Evolutionary conservation across 2,329 filamentous ascomycete genomes (phyloP).

Genomic region (Hypoxylon rubiginosum): DNA sequence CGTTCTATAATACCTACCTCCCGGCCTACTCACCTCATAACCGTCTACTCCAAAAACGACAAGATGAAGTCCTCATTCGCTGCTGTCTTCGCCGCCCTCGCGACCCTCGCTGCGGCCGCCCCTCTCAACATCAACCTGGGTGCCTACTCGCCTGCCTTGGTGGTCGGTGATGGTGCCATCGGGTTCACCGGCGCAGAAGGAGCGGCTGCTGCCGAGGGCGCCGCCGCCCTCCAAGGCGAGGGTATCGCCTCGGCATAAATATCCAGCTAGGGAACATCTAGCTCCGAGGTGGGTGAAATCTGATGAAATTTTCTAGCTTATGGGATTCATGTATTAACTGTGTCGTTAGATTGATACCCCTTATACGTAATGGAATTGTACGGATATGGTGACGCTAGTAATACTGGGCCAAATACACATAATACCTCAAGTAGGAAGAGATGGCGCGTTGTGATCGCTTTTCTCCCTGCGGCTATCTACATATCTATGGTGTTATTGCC

Average conservation of each 20-base stretch:
- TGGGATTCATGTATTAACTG: slow-evolving; percentile 11
- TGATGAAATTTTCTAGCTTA: not conserved
- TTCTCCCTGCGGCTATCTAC: not conserved
- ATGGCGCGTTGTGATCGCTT: not conserved
- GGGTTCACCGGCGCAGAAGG: slow-evolving; percentile 54
- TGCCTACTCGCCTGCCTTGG: slow-evolving; percentile 54
- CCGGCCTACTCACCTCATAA: not conserved
- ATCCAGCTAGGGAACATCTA: slow-evolving; percentile 2
- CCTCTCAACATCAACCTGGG: slow-evolving; percentile 55
- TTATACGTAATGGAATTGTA: not conserved
- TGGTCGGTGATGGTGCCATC: slow-evolving; percentile 61
- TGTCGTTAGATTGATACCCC: slow-evolving; percentile 21
- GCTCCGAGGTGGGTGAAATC: slow-evolving; percentile 7
- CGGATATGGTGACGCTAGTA: slow-evolving; percentile 1
- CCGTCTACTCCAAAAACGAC: slow-evolving; percentile 28
- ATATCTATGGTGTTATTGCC: not conserved
- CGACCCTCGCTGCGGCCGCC: slow-evolving; percentile 48
- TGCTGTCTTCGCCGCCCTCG: slow-evolving; percentile 48
- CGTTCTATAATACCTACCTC: slow-evolving; percentile 2
- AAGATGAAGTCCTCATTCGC: slow-evolving; percentile 49
- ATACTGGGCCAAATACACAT: not conserved
- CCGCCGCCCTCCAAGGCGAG: slow-evolving; percentile 31
- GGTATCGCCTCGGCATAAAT: slow-evolving; percentile 21
- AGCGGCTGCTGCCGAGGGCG: slow-evolving; percentile 37
- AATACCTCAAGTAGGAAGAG: not conserved